Conservation (phyloP, 306 rosid species). For the Gynostemma pentaphyllum region DNA sequence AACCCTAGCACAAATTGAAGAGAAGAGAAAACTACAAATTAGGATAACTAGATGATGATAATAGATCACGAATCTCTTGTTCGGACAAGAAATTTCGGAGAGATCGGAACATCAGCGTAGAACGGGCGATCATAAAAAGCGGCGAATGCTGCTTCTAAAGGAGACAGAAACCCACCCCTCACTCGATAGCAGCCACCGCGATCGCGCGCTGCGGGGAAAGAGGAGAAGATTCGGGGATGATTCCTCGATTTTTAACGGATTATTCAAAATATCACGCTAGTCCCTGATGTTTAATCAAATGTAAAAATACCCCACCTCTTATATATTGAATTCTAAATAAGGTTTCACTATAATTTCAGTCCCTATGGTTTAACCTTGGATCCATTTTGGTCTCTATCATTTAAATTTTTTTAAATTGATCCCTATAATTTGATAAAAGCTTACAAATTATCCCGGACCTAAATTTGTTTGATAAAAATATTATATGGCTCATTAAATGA, state of each 20-base stretch:
- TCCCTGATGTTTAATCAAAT: neutral
- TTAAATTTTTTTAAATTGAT: too few relatives aligned
- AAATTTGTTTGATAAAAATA: too few relatives aligned
- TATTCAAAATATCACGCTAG: neutral
- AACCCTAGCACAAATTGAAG: neutral
- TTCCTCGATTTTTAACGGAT: neutral
- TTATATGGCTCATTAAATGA: too few relatives aligned
- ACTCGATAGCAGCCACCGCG: conserved; percentile 8
- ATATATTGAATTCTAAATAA: neutral
- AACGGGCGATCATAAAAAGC: neutral
- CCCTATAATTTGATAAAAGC: too few relatives aligned
- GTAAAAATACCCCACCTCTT: neutral
- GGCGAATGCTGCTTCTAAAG: conserved; percentile 11
- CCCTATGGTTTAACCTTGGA: too few relatives aligned
- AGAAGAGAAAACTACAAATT: conserved; percentile 1
- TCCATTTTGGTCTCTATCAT: too few relatives aligned
- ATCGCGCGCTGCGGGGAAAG: neutral
- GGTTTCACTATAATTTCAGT: too few relatives aligned
- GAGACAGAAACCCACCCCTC: neutral
- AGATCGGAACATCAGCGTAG: neutral
- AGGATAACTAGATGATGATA: neutral
- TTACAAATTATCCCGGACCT: too few relatives aligned
- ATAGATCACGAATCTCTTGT: neutral
- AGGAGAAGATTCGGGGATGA: neutral
- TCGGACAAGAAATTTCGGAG: neutral